Percentiles rank a stretch among this genome's conserved stretches.
Conservation (phyloP, 106 monocot genomes). For the Acanthochlamys bracteata region DNA sequence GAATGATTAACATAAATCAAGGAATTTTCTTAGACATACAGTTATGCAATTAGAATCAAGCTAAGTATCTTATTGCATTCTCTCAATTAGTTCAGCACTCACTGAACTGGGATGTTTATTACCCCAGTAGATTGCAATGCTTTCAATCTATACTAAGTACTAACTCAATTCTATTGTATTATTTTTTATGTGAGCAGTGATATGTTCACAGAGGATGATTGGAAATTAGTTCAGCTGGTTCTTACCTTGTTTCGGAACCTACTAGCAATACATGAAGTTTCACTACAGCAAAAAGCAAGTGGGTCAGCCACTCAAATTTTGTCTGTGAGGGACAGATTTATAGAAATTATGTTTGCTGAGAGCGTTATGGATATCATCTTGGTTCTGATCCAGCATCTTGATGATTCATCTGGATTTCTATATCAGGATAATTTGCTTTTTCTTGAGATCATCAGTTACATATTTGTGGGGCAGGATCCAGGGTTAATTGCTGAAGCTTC, state of each 20-base stretch:
- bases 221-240: slow-evolving; percentile 91
- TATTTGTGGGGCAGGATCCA: slow-evolving; percentile 67
- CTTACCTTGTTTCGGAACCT: slow-evolving; percentile 92
- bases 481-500: slow-evolving; percentile 50
- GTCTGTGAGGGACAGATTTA: slow-evolving; percentile 49
- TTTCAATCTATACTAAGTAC: background rate
- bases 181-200: slow-evolving; percentile 34
- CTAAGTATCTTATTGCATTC: too few species aligned
- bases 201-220: slow-evolving; percentile 85
- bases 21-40: too few species aligned
- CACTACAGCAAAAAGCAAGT: slow-evolving; percentile 67
- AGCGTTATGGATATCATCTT: slow-evolving; percentile 83
- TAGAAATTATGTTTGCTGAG: slow-evolving; percentile 88
- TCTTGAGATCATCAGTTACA: slow-evolving; percentile 68
- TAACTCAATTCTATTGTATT: too few species aligned
- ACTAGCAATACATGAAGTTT: slow-evolving; percentile 64
- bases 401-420: slow-evolving; percentile 56
- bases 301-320: slow-evolving; percentile 66
- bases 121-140: background rate
- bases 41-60: too few species aligned
- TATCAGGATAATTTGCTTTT: slow-evolving; percentile 70
- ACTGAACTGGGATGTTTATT: too few species aligned
- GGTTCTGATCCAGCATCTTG: slow-evolving; percentile 63
- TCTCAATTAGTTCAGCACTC: too few species aligned
- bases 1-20: too few species aligned